phyloP scores from a whole-genome alignment of 768 basidiomycete genomes.

The Scleroderma citrinum region DNA sequence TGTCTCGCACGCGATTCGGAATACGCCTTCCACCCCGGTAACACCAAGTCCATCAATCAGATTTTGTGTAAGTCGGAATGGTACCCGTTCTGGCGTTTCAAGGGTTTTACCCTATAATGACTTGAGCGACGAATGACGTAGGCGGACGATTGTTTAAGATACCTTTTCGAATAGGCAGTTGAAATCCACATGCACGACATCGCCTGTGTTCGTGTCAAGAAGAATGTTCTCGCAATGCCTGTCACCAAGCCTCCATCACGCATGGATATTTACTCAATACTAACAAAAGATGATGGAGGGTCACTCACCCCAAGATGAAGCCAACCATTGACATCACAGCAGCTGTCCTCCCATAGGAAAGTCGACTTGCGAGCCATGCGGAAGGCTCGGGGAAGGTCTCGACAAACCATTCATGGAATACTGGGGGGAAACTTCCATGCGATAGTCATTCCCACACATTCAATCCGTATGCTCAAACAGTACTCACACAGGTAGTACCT shows the following conservation, averaged over 20 bases:
- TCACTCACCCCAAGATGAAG: conserved; percentile 79
- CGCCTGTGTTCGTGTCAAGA: conserved; percentile 81
- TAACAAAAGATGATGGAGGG: no score
- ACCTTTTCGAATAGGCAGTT: conserved; percentile 98
- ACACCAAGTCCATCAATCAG: conserved; percentile 89
- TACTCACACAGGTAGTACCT: conserved; percentile 55
- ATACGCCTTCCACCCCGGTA: conserved; percentile 91
- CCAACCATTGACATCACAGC: conserved; percentile 99
- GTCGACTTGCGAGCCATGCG: conserved; percentile 87
- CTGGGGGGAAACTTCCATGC: conserved; percentile 60
- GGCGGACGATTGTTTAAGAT: neutral
- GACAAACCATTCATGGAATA: conserved; percentile 97
- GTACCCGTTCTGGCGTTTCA: conserved; percentile 86
- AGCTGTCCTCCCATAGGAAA: conserved; percentile 79
- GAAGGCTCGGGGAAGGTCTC: conserved; percentile 96
- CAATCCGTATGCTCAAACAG: neutral
- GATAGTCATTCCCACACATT: neutral
- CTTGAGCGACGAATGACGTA: neutral
- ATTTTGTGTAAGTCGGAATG: conserved; percentile 93
- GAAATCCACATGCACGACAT: conserved; percentile 94
- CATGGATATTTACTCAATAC: neutral
- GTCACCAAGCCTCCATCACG: conserved; percentile 75
- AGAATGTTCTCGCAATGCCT: conserved; percentile 96
- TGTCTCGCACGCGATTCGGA: conserved; percentile 86
- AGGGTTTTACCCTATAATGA: conserved; percentile 62